phyloP scores from a whole-genome alignment of 1,284 basidiomycete genomes.

The Boletellus deceptivus region DNA sequence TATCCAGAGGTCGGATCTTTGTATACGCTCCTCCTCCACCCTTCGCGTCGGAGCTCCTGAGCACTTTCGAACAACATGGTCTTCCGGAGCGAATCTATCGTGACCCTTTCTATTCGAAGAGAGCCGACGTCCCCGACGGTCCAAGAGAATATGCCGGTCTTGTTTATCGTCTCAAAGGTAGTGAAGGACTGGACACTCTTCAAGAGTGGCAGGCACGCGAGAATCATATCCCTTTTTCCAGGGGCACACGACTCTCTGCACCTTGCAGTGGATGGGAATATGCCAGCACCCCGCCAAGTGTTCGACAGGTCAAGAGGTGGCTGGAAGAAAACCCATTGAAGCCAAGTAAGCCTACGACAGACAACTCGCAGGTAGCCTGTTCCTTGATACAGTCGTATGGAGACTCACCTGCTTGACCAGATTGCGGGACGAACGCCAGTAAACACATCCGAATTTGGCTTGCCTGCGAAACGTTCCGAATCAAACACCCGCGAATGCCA shows the following conservation, averaged over 20 bases:
- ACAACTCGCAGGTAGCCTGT: constrained; percentile 53
- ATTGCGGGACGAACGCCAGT: constrained; percentile 78
- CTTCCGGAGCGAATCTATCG: constrained; percentile 69
- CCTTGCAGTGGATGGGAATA: constrained; percentile 72
- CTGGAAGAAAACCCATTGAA: constrained; percentile 34
- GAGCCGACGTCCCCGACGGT: constrained; percentile 65
- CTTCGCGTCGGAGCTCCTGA: constrained; percentile 47
- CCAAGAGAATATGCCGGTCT: constrained; percentile 82
- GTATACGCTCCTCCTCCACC: constrained; percentile 60
- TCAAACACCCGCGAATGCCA: constrained; percentile 58
- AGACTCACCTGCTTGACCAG: constrained; percentile 38
- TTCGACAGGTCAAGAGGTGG: constrained; percentile 52
- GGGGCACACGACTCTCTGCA: constrained; percentile 1
- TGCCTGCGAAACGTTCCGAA: constrained; percentile 43
- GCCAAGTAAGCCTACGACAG: constrained; percentile 14
- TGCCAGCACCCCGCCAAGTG: constrained; percentile 61
- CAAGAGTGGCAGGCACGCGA: constrained; percentile 49
- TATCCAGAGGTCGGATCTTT: constrained; percentile 12
- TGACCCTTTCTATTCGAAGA: constrained; percentile 77
- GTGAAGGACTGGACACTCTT: constrained; percentile 48
- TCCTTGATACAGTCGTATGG: not conserved
- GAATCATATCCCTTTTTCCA: constrained; percentile 2
- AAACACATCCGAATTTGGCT: constrained; percentile 67
- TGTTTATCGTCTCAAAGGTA: constrained; percentile 67
- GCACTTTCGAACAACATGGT: constrained; percentile 49